phyloP scores from a whole-genome alignment of 169 alveolate genomes.

The Plasmodium yoelii region DNA sequence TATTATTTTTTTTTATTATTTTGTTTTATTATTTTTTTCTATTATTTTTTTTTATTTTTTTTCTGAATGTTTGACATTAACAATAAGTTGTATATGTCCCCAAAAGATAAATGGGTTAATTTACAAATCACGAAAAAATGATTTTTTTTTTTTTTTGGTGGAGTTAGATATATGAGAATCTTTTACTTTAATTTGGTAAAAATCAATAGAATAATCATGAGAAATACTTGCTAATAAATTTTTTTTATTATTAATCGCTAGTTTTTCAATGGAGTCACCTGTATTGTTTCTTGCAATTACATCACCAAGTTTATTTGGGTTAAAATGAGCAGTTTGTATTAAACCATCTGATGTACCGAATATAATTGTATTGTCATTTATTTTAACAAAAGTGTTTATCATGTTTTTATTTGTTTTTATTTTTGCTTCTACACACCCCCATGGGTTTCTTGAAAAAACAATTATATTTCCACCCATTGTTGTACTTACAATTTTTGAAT shows the following conservation, averaged over 20 bases:
- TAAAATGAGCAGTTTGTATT: constrained; percentile 31
- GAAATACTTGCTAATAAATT: constrained; percentile 43
- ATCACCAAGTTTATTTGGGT: constrained; percentile 56
- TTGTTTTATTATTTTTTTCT: too few species aligned
- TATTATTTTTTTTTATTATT: too few species aligned
- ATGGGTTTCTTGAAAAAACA: constrained; percentile 44
- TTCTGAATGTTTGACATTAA: too few species aligned
- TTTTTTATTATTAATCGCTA: constrained; percentile 60
- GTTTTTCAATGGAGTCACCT: constrained; percentile 42
- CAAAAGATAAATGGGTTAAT: too few species aligned
- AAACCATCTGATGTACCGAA: constrained; percentile 67
- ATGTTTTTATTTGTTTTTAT: constrained; percentile 56
- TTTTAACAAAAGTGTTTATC: constrained; percentile 60
- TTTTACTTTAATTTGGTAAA: constrained; percentile 29
- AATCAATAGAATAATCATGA: constrained; percentile 40
- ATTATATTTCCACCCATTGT: constrained; percentile 54
- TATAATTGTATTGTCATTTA: constrained; percentile 36
- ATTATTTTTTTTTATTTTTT: too few species aligned
- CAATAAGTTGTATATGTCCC: too few species aligned
- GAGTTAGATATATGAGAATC: constrained; percentile 15
- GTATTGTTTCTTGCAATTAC: constrained; percentile 13
- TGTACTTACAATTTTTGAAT: constrained; percentile 53
- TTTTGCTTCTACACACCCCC: constrained; percentile 48
- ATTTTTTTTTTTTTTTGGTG: constrained; percentile 46
- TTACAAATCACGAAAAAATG: constrained; percentile 60